phyloP scores from a whole-genome alignment of 768 basidiomycete species.

The Calocera viscosa region DNA sequence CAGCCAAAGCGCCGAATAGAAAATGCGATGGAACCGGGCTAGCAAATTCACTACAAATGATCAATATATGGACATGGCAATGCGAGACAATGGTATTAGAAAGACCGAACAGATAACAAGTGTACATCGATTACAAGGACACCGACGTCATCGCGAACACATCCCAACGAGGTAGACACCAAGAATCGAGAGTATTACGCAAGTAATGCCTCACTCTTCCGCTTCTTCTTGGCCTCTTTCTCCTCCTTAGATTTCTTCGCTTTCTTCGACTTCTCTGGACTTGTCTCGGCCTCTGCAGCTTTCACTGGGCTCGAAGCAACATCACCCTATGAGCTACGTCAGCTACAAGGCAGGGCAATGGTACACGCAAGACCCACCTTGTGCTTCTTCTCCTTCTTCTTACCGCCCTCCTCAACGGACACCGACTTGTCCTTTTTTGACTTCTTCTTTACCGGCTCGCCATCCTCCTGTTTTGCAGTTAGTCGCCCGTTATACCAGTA shows the following conservation, averaged over 20 bases:
- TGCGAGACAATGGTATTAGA: conserved; percentile 5
- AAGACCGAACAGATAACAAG: neutral
- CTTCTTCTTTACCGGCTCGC: conserved; percentile 19
- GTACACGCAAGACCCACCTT: neutral
- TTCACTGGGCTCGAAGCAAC: neutral
- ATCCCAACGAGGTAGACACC: neutral
- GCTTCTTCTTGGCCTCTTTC: conserved; percentile 16
- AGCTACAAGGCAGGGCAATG: neutral
- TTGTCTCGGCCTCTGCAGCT: neutral
- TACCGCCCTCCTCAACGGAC: conserved; percentile 16
- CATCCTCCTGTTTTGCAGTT: conserved; percentile 44
- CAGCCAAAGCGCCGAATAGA: neutral
- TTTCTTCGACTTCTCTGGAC: conserved; percentile 5
- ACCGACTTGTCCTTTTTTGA: conserved; percentile 35
- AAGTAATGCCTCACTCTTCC: conserved; percentile 8
- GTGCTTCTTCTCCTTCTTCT: conserved; percentile 12
- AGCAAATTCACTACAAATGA: neutral
- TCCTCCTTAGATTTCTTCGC: conserved; percentile 16
- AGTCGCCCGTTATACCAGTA: conserved; percentile 38
- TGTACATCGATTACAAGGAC: neutral
- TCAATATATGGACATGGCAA: neutral
- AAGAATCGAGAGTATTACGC: neutral
- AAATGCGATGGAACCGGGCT: neutral
- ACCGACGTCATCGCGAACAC: neutral
- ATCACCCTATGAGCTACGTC: conserved; percentile 14